Base-by-base conservation (phyloP, 2,329 filamentous ascomycete species). In the Ophiostoma perfectum region DNA sequence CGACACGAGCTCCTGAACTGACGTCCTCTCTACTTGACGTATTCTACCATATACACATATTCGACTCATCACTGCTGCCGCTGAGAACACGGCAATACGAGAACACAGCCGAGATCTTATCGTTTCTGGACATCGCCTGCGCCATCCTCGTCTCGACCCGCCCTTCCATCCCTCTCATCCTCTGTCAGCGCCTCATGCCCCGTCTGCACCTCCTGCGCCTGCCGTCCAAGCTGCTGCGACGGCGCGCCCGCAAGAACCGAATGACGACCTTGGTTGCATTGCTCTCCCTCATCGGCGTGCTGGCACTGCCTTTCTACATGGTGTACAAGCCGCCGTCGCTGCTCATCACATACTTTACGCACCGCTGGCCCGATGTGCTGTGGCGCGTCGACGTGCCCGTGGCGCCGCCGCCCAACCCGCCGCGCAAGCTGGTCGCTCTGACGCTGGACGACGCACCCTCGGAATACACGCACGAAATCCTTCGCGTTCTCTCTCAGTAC, bases 381-480 rank as follows among this genome's bases (percentile, higher is more conserved):
- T 96, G 90, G 82, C 88, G 91, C 72, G 83, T 90, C 41, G 74
- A 77, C 6, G 73, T 77, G 5, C 77, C 80, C 0, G 42, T 49
- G 6, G 6, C 64, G 14, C 39, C 64, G 3, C 64, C 66, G 70
- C 16, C 47, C n/a, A 39, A 47, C 38, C 62, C 47, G 27, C 68
- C 68, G 74, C 75, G 44, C 64, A 91, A 89, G 74, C 78, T 94
- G 39, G 82, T 97, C 18, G 93, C 91, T 0, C 82, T 97, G 52
- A 96, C 92, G 0, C 89, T 97, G 74, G 93, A 97, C 80, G 93
- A 97, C 78, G 90, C 88, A 41, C 93, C 93, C 0, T 93, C 90
- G 1, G 78, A 83, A 60, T 83, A 91, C 76, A 96, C 93, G 1
- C 75, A 78, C 62, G 85, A 88, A 68, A 93, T 97, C 70, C 79